Evolutionary conservation across 2,329 filamentous ascomycete species (phyloP).

Genomic region (Paracoccidioides brasiliensis): DNA sequence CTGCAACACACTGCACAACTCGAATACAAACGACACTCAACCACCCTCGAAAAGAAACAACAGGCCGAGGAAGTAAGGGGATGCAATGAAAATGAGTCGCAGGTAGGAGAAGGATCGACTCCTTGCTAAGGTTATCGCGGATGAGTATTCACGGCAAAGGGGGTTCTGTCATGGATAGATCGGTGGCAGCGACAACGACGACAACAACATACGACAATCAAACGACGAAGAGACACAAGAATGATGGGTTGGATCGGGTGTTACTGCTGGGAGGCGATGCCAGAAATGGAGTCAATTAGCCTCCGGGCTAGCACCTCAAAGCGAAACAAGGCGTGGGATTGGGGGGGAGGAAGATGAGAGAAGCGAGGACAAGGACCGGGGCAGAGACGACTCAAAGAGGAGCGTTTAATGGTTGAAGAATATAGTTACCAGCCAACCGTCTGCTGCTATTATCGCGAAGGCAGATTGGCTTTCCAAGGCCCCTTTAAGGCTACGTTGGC

Average conservation of each 20-base stretch:
- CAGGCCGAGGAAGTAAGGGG: background rate
- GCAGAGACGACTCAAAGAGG: background rate
- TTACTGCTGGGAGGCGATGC: background rate
- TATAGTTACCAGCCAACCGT: no score
- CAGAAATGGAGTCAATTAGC: background rate
- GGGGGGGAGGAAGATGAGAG: background rate
- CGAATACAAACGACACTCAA: background rate
- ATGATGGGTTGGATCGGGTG: background rate
- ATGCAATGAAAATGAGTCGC: background rate
- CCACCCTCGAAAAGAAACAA: background rate
- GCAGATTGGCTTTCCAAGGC: no score
- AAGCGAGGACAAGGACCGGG: background rate
- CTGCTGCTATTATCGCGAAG: no score
- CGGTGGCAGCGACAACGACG: background rate
- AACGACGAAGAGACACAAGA: background rate
- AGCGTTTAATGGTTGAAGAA: no score
- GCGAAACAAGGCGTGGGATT: background rate
- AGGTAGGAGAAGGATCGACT: background rate
- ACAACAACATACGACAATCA: background rate
- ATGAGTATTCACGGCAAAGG: background rate
- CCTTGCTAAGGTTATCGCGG: background rate
- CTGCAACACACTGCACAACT: background rate
- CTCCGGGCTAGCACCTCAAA: background rate
- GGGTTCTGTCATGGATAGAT: background rate
- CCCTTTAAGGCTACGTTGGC: no score